phyloP scores from a whole-genome alignment of 23 red algal species.

The Chondrus crispus region DNA sequence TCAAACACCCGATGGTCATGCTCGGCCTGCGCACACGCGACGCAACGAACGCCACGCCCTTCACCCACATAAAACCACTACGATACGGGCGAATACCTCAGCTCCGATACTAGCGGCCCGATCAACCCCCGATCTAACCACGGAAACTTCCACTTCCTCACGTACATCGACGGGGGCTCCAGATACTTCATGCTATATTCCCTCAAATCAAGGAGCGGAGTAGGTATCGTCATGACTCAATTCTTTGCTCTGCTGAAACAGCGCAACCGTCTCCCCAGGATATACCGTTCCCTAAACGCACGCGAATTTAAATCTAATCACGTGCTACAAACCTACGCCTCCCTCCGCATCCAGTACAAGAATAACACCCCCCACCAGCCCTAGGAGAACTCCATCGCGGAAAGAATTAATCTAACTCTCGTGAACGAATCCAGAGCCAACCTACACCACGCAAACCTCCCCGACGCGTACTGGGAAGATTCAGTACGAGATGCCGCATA shows the following conservation, averaged over 20 bases:
- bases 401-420: neutral
- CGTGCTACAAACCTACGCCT: neutral
- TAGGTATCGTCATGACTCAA: neutral
- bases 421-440: neutral
- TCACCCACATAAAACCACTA: too few species aligned
- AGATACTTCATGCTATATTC: neutral
- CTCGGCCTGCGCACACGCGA: too few species aligned
- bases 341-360: neutral
- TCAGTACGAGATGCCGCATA: neutral
- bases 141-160: neutral
- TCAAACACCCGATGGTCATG: too few species aligned
- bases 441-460: neutral
- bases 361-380: neutral
- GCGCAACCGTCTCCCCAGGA: neutral
- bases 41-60: too few species aligned
- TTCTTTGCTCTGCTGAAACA: too few species aligned
- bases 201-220: neutral
- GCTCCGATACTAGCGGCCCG: neutral
- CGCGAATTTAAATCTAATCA: neutral
- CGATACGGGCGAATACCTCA: neutral
- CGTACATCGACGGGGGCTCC: neutral
- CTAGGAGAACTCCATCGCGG: conserved; percentile 6
- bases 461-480: neutral
- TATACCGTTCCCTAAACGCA: neutral
- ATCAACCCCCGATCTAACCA: neutral